Percentiles rank a stretch among this genome's conserved stretches.
phyloP scores from a whole-genome alignment of 768 basidiomycete species.

The Leucocoprinus leucothites region DNA sequence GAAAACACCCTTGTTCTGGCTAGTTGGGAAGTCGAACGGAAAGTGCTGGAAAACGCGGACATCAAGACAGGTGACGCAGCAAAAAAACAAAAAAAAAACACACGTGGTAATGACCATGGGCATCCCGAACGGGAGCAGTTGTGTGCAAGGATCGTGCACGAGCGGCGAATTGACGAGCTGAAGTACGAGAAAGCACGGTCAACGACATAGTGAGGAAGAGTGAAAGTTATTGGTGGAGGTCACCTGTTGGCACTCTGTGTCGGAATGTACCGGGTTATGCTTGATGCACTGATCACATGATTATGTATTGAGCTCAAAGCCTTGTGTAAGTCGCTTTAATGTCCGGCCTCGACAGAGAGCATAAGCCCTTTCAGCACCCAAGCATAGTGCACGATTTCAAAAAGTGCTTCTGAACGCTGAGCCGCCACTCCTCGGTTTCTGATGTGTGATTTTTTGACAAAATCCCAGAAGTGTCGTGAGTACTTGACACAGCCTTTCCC shows the following conservation, averaged over 20 bases:
- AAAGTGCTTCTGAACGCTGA: too few relatives aligned
- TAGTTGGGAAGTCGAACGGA: slow-evolving; percentile 50
- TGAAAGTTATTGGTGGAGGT: not conserved
- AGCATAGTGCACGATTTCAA: too few relatives aligned
- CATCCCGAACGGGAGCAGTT: slow-evolving; percentile 40
- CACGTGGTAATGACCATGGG: slow-evolving; percentile 59
- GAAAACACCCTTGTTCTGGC: slow-evolving; percentile 45
- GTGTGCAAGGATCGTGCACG: slow-evolving; percentile 37
- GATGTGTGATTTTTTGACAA: too few relatives aligned
- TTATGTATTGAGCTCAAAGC: too few relatives aligned
- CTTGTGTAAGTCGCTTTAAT: too few relatives aligned
- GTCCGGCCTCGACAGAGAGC: too few relatives aligned
- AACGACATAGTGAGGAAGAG: slow-evolving; percentile 29
- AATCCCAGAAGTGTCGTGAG: too few relatives aligned
- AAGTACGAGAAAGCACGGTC: slow-evolving; percentile 40
- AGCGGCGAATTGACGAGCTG: slow-evolving; percentile 30
- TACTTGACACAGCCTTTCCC: too few relatives aligned
- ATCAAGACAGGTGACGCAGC: not conserved
- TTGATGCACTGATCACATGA: not conserved
- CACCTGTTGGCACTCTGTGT: slow-evolving; percentile 5
- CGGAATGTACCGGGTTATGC: not conserved
- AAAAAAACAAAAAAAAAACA: slow-evolving; percentile 14
- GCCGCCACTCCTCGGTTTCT: too few relatives aligned
- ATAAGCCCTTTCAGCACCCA: too few relatives aligned
- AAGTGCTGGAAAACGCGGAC: slow-evolving; percentile 38